Evolutionary conservation across 768 basidiomycete species (phyloP).

Genomic region (Suillus subaureus): DNA sequence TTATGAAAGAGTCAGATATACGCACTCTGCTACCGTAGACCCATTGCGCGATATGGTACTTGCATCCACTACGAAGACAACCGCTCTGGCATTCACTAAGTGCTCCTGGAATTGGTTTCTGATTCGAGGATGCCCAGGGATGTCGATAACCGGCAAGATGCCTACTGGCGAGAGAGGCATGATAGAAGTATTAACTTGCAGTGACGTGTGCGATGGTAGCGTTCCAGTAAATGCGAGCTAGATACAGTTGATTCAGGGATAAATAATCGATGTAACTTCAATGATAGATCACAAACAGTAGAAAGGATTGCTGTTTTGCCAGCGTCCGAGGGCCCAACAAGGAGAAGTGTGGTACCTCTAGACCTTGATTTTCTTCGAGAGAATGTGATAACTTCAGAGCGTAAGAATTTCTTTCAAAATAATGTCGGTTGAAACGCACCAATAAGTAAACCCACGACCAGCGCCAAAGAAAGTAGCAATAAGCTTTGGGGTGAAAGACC

Average conservation of each 20-base stretch:
- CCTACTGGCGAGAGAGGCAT: slow-evolving; percentile 47
- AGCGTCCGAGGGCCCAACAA: slow-evolving; percentile 75
- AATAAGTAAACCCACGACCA: slow-evolving; percentile 46
- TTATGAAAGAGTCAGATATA: slow-evolving; percentile 18
- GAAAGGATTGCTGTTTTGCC: slow-evolving; percentile 83
- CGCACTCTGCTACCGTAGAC: slow-evolving; percentile 77
- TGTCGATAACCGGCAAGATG: slow-evolving; percentile 61
- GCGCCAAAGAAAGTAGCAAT: slow-evolving; percentile 42
- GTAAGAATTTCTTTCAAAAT: slow-evolving; percentile 1
- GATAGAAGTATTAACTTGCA: slow-evolving; percentile 68
- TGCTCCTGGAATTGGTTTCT: slow-evolving; percentile 72
- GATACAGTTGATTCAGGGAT: slow-evolving; percentile 9
- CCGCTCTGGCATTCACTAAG: slow-evolving; percentile 58
- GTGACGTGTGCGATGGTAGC: slow-evolving; percentile 71
- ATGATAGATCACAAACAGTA: slow-evolving; percentile 47
- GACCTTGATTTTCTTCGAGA: slow-evolving; percentile 45
- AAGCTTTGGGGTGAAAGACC: slow-evolving; percentile 43
- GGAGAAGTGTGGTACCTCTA: slow-evolving; percentile 62
- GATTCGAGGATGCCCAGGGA: slow-evolving; percentile 86
- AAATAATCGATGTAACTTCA: slow-evolving; percentile 12
- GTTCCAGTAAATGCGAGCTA: slow-evolving; percentile 70
- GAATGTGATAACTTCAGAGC: slow-evolving; percentile 38
- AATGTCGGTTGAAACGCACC: slow-evolving; percentile 35
- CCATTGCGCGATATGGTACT: slow-evolving; percentile 79
- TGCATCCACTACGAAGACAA: slow-evolving; percentile 82